Conservation (phyloP, 139 green algal genomes). For the Pleodorina starrii region DNA sequence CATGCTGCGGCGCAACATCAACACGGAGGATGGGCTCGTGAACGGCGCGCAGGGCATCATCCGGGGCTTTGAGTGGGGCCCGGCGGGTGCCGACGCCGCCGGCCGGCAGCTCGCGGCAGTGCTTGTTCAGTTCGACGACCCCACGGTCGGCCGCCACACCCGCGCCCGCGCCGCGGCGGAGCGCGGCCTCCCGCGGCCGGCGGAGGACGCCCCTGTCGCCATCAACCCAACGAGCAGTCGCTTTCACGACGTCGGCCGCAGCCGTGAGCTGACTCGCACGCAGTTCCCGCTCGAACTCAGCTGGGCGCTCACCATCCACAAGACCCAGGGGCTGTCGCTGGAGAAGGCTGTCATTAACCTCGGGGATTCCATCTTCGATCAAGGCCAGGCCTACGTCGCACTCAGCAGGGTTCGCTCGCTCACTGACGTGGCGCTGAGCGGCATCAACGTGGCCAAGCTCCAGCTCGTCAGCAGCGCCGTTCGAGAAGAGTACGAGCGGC, state of each 20-base stretch:
- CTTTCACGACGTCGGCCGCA: not conserved
- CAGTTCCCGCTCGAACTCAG: slow-evolving; percentile 42
- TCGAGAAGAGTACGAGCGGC: not conserved
- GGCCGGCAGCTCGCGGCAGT: not conserved
- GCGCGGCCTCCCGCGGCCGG: not conserved
- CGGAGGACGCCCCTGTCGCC: not conserved
- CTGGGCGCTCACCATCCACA: slow-evolving; percentile 56
- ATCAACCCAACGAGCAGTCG: slow-evolving; percentile 14
- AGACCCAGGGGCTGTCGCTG: slow-evolving; percentile 48
- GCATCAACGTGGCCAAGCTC: not conserved
- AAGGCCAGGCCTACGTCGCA: slow-evolving; percentile 82
- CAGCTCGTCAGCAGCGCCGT: not conserved
- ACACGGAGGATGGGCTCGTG: slow-evolving; percentile 9
- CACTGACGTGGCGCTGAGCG: not conserved
- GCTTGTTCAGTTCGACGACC: slow-evolving; percentile 1
- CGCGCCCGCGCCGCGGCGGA: not conserved
- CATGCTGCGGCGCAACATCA: slow-evolving; percentile 16
- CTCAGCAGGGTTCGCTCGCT: slow-evolving; percentile 53
- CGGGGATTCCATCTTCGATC: slow-evolving; percentile 63
- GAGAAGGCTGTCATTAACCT: slow-evolving; percentile 52
- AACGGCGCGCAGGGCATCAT: slow-evolving; percentile 8
- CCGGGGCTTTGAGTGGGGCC: not conserved
- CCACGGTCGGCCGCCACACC: not conserved
- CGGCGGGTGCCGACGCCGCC: not conserved
- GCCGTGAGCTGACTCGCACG: not conserved